Evolutionary conservation across 108 stramenopile species (phyloP).

Genomic region (Aurantiochytrium sp.): DNA sequence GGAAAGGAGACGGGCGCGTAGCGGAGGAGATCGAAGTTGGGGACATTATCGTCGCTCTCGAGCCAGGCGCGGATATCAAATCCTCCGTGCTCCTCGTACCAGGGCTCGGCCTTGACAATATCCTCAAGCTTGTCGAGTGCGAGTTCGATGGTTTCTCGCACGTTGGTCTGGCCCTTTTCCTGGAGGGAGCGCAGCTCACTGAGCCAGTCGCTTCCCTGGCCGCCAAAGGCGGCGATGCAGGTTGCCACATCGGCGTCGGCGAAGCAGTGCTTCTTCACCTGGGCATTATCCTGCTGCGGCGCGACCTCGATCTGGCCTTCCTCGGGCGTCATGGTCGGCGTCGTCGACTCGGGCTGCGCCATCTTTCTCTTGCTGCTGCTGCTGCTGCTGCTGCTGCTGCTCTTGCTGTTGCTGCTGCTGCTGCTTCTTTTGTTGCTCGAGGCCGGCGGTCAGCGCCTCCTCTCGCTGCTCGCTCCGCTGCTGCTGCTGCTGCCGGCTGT

Average conservation of each 20-base stretch:
- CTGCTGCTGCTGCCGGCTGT: no score
- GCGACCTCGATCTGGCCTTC: no score
- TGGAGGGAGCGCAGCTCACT: not conserved
- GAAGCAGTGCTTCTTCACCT: not conserved
- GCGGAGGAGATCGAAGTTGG: not conserved
- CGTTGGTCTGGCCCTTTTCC: not conserved
- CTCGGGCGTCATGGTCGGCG: no score
- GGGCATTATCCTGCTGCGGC: not conserved
- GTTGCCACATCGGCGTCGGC: not conserved
- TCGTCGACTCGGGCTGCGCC: no score
- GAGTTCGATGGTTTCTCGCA: not conserved
- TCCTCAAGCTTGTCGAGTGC: not conserved
- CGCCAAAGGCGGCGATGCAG: not conserved
- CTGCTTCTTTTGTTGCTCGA: no score
- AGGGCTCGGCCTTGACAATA: not conserved
- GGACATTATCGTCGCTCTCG: not conserved
- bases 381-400: no score
- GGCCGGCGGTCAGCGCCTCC: no score
- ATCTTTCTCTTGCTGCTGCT: no score
- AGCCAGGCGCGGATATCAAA: not conserved
- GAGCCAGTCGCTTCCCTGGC: not conserved
- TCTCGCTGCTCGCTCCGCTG: no score
- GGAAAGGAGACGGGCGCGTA: constrained; percentile 16
- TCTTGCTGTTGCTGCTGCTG: no score
- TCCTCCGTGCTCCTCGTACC: not conserved